Percentiles rank a stretch among this genome's conserved stretches.
These are phyloP conservation scores for Uronychia binucleata DNA, from an alignment of 73 alveolate species.

Conservation along the genomic window DNA sequence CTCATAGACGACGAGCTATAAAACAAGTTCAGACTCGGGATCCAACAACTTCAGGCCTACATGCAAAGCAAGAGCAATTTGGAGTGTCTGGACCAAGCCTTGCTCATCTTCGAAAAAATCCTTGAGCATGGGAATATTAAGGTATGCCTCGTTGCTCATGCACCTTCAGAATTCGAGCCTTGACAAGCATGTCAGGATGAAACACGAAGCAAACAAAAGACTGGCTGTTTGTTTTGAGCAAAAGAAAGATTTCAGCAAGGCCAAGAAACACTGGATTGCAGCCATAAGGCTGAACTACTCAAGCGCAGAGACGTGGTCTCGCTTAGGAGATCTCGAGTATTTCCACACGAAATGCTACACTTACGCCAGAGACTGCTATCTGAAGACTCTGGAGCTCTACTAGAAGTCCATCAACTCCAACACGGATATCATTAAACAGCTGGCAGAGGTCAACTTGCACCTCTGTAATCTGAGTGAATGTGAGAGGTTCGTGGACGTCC, in stretches of 20 bases:
- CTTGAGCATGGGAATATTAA: too few relatives aligned
- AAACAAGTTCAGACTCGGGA: too few relatives aligned
- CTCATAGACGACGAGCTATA: too few relatives aligned
- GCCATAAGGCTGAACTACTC: background rate
- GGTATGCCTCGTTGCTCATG: too few relatives aligned
- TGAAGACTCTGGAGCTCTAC: background rate
- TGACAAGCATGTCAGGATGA: background rate
- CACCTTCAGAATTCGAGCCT: background rate
- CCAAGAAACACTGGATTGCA: background rate
- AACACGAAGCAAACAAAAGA: background rate
- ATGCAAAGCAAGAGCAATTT: too few relatives aligned
- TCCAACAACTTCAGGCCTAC: too few relatives aligned
- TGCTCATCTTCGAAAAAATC: too few relatives aligned
- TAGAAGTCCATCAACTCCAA: background rate
- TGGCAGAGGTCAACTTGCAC: background rate
- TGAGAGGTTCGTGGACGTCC: background rate
- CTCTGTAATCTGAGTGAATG: background rate
- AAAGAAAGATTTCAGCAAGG: background rate
- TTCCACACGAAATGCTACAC: background rate
- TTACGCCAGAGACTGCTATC: background rate
- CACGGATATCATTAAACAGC: background rate
- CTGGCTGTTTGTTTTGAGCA: background rate
- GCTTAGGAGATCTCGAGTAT: background rate
- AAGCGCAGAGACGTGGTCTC: background rate
- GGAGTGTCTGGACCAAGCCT: too few relatives aligned